These are phyloP conservation scores for Striga hermonthica DNA, from an alignment of 305 asterid species.

Conservation along the genomic window DNA sequence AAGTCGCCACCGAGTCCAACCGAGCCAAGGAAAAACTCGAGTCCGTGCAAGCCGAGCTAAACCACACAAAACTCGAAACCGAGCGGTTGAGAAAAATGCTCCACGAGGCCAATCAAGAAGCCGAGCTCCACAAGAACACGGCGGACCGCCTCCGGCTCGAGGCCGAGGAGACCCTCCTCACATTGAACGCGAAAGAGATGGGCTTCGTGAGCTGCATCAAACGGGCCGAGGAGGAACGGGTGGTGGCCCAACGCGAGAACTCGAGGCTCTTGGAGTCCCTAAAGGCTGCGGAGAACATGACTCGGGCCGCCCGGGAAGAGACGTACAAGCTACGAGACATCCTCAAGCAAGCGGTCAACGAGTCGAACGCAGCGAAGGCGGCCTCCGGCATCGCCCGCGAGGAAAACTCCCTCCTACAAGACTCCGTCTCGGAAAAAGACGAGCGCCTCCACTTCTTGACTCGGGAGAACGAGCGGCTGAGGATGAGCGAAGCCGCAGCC, in stretches of 20 bases:
- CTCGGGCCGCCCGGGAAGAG: constrained; percentile 59
- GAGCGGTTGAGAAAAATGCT: constrained; percentile 41
- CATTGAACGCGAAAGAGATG: constrained; percentile 82
- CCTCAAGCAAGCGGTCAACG: constrained; percentile 73
- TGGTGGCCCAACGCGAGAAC: constrained; percentile 41
- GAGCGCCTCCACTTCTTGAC: constrained; percentile 59
- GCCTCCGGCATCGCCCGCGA: constrained; percentile 80
- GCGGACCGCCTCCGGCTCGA: constrained; percentile 60
- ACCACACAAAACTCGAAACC: constrained; percentile 41
- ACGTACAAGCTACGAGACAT: constrained; percentile 67
- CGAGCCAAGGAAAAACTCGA: constrained; percentile 54
- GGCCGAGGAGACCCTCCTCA: constrained; percentile 75
- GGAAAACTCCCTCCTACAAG: constrained; percentile 75
- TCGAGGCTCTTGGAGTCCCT: constrained; percentile 43
- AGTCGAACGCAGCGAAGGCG: constrained; percentile 83
- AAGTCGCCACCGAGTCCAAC: constrained; percentile 74
- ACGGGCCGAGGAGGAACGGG: constrained; percentile 69
- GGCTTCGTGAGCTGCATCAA: constrained; percentile 77
- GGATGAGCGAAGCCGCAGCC: constrained; percentile 60
- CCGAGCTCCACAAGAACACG: constrained; percentile 46
- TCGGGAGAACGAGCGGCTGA: constrained; percentile 62
- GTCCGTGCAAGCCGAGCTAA: constrained; percentile 37
- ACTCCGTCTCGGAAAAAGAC: constrained; percentile 60
- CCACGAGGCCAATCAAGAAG: constrained; percentile 45
- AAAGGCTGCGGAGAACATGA: constrained; percentile 47